Base-by-base conservation (phyloP, 495 filamentous ascomycete species). In the Neurospora sp. region DNA sequence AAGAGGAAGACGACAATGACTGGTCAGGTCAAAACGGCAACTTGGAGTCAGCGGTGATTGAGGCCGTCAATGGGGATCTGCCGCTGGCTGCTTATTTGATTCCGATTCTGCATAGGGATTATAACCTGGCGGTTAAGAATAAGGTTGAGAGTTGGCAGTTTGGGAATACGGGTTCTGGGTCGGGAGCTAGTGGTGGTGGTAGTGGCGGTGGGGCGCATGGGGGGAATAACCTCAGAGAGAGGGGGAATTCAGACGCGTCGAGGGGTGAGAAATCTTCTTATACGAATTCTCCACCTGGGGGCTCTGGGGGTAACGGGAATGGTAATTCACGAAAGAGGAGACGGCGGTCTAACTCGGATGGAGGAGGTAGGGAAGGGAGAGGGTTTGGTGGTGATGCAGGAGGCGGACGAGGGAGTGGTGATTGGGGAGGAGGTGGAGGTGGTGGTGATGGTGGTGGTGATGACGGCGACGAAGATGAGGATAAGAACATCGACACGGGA, bases 11-110 rank as follows among this genome's bases (percentile, higher is more conserved):
- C 21, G 76, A 77, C 70, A 77, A 77, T 13, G 76, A 79, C 28
- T 79, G 77, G 77, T 77, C 76, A n/a, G 76, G 76, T 4, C 73
- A 79, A 36, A 77, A 79, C 31, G 77, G 74, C 11, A 78, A 76
- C 9, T 31, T 79, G 28, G 77, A 79, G 39, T 73, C 72, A 7
- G 40, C 73, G 0, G 75, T 79, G 8, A 79, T 79, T 19, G 71
- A 74, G 4, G 77, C 77, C 0, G 77, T 79, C 10, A 76, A 76
- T 45, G 74, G 74, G 8, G 76, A 79, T 43, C 70, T 77, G 17
- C 66, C 70, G 15, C 72, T 79, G 1, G 77, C 77, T 10, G 76
- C 76, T 1, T 75, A 72, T 28, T 38, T 79, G 39, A 77, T 79
- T 70, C 77, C 77, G 2, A 59, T 77, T 21, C 69, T 79, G 19